These are phyloP conservation scores for Marchantia polymorpha DNA, from an alignment of 225 moss, liverwort and hornwort genomes.

Conservation along the genomic window DNA sequence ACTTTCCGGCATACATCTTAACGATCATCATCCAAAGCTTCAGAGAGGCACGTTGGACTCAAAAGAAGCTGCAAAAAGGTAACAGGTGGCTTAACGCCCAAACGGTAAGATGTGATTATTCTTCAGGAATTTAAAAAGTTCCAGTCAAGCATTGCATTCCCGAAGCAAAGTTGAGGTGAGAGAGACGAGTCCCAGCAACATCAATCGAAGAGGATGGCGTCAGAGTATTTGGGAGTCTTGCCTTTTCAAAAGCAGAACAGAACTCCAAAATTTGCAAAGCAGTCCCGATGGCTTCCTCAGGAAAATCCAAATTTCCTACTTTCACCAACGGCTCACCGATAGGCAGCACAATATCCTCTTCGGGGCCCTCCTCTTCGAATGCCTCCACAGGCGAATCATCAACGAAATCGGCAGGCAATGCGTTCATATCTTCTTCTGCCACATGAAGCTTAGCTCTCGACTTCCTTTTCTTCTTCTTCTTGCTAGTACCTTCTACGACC, in stretches of 20 bases:
- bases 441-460: not conserved
- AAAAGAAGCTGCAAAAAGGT: no score
- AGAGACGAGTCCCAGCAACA: not conserved
- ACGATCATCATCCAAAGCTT: no score
- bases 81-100: no score
- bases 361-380: slow-evolving; percentile 15
- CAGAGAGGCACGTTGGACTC: no score
- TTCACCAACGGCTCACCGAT: slow-evolving; percentile 44
- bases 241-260: slow-evolving; percentile 61
- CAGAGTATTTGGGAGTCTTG: not conserved
- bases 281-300: slow-evolving; percentile 57
- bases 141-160: no score
- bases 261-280: slow-evolving; percentile 78
- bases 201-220: not conserved
- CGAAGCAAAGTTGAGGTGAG: not conserved
- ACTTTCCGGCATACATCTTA: no score
- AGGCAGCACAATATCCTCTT: slow-evolving; percentile 52
- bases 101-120: no score
- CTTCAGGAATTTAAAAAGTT: no score
- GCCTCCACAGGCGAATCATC: not conserved
- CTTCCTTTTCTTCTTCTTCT: slow-evolving; percentile 14
- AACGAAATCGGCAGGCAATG: not conserved
- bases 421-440: not conserved
- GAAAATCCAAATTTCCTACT: slow-evolving; percentile 52
- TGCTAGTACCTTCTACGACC: not conserved